These are phyloP conservation scores for Lachancea fermentati DNA, from an alignment of 805 yeast species.

Conservation along the genomic window DNA sequence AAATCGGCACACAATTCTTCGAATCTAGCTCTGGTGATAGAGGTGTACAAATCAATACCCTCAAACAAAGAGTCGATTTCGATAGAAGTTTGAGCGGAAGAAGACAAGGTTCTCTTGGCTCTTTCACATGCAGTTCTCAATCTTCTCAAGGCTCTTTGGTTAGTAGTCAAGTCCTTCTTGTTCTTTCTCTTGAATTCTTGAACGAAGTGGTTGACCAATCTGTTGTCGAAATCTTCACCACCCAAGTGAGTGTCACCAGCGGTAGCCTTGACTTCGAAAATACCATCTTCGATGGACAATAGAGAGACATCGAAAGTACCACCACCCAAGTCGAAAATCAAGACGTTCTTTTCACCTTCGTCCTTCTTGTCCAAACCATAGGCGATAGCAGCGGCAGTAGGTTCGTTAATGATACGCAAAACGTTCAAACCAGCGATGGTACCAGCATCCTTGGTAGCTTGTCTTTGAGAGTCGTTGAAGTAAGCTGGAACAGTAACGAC, in stretches of 20 bases:
- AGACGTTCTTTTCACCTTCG: conserved; percentile 76
- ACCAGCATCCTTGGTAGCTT: conserved; percentile 96
- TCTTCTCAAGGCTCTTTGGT: conserved; percentile 98
- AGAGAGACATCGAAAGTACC: conserved; percentile 98
- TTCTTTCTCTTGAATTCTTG: conserved; percentile 96
- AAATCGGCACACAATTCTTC: conserved; percentile 96
- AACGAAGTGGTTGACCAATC: conserved; percentile 89
- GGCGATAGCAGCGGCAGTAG: conserved; percentile 96
- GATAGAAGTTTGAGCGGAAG: conserved; percentile 93
- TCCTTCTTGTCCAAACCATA: conserved; percentile 76
- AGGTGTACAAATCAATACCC: conserved; percentile 97
- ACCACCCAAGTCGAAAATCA: conserved; percentile 96
- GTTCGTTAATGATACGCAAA: conserved; percentile 90
- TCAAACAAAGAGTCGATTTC: conserved; percentile 95
- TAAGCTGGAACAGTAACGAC: conserved; percentile 95
- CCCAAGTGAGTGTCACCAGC: conserved; percentile 82
- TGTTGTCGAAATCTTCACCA: conserved; percentile 98
- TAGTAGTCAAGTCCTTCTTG: conserved; percentile 86
- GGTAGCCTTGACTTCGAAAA: conserved; percentile 95
- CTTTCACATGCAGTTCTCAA: conserved; percentile 98
- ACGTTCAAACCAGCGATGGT: conserved; percentile 91
- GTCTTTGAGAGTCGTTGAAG: conserved; percentile 95
- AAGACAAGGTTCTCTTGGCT: conserved; percentile 97
- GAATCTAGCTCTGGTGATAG: conserved; percentile 97
- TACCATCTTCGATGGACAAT: conserved; percentile 90